phyloP scores from a whole-genome alignment of 163 green algal species.

The Scenedesmus sp. region DNA sequence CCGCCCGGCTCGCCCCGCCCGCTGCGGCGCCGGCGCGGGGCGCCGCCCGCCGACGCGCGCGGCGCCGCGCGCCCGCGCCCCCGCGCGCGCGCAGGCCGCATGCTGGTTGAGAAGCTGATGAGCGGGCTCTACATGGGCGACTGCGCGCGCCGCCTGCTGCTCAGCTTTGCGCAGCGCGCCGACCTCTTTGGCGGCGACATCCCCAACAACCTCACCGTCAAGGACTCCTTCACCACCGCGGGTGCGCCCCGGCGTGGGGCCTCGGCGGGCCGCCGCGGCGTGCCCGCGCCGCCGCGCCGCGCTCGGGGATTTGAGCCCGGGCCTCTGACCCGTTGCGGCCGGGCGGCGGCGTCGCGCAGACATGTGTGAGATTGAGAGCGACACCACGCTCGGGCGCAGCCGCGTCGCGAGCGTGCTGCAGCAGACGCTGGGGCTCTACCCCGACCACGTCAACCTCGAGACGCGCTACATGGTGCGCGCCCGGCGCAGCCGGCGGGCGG shows the following conservation, averaged over 20 bases:
- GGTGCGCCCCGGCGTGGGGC: no score
- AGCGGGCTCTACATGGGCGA: slow-evolving; percentile 92
- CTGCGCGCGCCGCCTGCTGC: slow-evolving; percentile 74
- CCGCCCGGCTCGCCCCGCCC: no score
- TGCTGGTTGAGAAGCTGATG: slow-evolving; percentile 94
- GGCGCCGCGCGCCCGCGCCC: no score
- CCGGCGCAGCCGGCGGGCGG: no score
- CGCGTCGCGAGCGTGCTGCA: slow-evolving; percentile 29
- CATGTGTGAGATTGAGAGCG: slow-evolving; percentile 64
- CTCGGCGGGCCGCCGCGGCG: no score
- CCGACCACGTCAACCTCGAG: slow-evolving; percentile 20
- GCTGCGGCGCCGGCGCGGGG: no score
- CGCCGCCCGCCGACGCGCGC: no score
- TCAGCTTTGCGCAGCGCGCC: slow-evolving; percentile 52
- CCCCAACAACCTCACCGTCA: slow-evolving; percentile 3
- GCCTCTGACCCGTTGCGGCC: no score
- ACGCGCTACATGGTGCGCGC: slow-evolving; percentile 42
- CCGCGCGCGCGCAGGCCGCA: slow-evolving; percentile 50
- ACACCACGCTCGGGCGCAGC: slow-evolving; percentile 48
- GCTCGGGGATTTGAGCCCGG: no score
- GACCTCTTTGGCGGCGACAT: slow-evolving; percentile 46
- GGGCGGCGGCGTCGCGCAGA: no score
- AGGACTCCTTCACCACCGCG: slow-evolving; percentile 22
- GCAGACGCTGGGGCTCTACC: slow-evolving; percentile 1
- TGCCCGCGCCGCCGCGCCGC: no score